These are phyloP conservation scores for Hypomyces rosellus DNA, from an alignment of 2,329 filamentous ascomycete genomes.

Conservation along the genomic window DNA sequence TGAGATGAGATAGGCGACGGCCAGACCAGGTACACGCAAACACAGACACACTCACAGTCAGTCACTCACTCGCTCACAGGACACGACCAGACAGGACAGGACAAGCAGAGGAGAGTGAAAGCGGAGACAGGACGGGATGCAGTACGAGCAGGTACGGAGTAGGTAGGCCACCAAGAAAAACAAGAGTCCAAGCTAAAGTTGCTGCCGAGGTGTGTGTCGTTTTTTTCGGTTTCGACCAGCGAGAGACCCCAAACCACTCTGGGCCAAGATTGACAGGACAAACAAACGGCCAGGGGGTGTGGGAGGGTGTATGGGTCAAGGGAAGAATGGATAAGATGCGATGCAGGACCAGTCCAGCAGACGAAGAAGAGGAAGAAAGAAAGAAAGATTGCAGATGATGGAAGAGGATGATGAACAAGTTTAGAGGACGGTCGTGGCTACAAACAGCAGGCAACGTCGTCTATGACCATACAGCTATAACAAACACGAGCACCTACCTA, in stretches of 20 bases:
- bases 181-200: constrained; percentile 5
- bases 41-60: neutral
- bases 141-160: no score
- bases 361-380: no score
- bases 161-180: neutral
- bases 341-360: neutral
- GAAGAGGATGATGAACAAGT: no score
- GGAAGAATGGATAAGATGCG: neutral
- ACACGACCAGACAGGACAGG: neutral
- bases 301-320: constrained; percentile 1
- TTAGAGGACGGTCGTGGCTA: no score
- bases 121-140: constrained; percentile 9
- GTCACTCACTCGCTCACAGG: no score
- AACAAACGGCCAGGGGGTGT: constrained; percentile 1
- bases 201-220: constrained; percentile 1
- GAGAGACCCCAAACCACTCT: constrained; percentile 7
- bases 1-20: no score
- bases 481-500: no score
- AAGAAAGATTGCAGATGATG: no score
- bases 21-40: neutral
- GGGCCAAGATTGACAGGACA: constrained; percentile 2
- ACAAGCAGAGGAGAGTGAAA: constrained; percentile 6
- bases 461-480: no score
- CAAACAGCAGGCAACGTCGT: no score
- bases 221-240: no score